These are phyloP conservation scores for Aureobasidium sp. DNA, from an alignment of 2,329 filamentous ascomycete genomes.

Conservation along the genomic window DNA sequence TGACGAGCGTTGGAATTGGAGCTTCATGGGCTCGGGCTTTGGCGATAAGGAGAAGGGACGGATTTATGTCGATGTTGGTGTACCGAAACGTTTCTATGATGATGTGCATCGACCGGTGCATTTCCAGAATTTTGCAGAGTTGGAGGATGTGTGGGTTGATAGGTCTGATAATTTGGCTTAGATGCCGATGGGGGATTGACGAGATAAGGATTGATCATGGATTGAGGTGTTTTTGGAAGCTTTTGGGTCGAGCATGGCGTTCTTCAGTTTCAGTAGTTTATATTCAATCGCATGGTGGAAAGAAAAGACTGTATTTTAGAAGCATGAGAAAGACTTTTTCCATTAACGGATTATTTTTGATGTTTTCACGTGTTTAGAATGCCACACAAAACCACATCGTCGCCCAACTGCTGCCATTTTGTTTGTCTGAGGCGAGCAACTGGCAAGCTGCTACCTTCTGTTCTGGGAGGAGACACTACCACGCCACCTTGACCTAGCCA, in stretches of 20 bases:
- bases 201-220: background rate
- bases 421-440: conserved; percentile 61
- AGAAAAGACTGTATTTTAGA: background rate
- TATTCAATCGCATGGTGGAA: background rate
- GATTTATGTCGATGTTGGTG: conserved; percentile 89
- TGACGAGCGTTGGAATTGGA: conserved; percentile 90
- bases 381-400: conserved; percentile 78
- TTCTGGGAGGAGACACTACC: conserved; percentile 61
- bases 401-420: conserved; percentile 69
- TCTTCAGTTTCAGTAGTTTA: background rate
- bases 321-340: too few relatives aligned
- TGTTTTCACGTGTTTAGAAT: conserved; percentile 36
- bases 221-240: background rate
- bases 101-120: conserved; percentile 87
- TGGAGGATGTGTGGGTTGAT: conserved; percentile 96
- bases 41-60: conserved; percentile 74
- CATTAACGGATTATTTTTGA: too few relatives aligned
- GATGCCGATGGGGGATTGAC: background rate
- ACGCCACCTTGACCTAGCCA: conserved; percentile 85
- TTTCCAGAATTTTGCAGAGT: conserved; percentile 94
- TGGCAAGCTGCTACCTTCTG: conserved; percentile 42
- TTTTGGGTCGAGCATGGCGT: conserved; percentile 1
- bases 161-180: conserved; percentile 86
- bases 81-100: conserved; percentile 80
- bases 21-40: conserved; percentile 91